Percentiles rank a stretch among this genome's conserved stretches.
Evolutionary conservation across 1,284 basidiomycete genomes (phyloP).

Genomic region (Sutorius eximius): DNA sequence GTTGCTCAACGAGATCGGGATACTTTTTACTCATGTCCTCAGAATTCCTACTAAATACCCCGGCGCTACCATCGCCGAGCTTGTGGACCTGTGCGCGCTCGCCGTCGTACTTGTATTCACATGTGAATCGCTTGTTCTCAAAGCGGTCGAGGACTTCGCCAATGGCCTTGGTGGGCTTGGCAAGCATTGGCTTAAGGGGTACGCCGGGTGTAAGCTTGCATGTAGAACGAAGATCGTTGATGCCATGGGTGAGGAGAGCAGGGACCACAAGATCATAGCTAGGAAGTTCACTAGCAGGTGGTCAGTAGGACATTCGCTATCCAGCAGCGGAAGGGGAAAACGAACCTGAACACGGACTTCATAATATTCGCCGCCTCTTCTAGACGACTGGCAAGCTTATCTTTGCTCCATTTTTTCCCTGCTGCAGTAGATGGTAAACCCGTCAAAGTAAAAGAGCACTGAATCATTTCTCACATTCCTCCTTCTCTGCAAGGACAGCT

Average conservation of each 20-base stretch:
- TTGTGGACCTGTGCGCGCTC: conserved; percentile 92
- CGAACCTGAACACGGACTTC: conserved; percentile 90
- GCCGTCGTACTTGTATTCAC: conserved; percentile 99
- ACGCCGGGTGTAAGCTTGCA: conserved; percentile 96
- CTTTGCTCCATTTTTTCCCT: conserved; percentile 71
- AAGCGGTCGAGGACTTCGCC: conserved; percentile 98
- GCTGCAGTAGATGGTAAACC: conserved; percentile 40
- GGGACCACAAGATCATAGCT: conserved; percentile 95
- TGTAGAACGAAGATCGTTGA: conserved; percentile 65
- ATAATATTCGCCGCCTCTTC: conserved; percentile 79
- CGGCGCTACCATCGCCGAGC: conserved; percentile 76
- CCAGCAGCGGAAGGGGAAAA: neutral
- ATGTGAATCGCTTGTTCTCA: conserved; percentile 94
- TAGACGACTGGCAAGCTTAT: conserved; percentile 73
- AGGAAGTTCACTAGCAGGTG: conserved; percentile 77
- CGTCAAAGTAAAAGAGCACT: neutral
- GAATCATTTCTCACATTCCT: conserved; percentile 47
- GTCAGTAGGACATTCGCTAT: neutral
- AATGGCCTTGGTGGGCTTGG: conserved; percentile 99
- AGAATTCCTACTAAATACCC: conserved; percentile 94
- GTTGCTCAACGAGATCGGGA: conserved; percentile 92
- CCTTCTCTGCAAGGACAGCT: conserved; percentile 75
- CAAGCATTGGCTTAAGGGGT: conserved; percentile 98
- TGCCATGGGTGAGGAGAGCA: conserved; percentile 79
- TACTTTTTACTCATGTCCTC: conserved; percentile 99